Conservation (phyloP, 1,139 yeast species). For the Cylindricascospora bacillispora region DNA sequence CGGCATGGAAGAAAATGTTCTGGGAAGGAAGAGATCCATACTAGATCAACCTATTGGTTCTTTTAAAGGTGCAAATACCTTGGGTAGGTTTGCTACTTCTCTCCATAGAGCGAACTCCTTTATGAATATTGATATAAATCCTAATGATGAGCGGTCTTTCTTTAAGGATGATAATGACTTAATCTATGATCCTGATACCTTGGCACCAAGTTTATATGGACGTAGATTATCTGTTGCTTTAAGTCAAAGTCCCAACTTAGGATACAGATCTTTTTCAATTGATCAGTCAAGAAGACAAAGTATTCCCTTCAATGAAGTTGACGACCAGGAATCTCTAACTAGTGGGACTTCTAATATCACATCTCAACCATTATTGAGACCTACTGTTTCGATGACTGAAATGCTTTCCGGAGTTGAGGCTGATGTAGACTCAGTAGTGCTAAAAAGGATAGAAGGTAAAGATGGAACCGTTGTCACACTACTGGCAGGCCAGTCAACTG, state of each 20-base stretch:
- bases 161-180: constrained; percentile 44
- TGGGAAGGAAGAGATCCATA: constrained; percentile 15
- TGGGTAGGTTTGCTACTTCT: constrained; percentile 70
- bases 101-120: constrained; percentile 67
- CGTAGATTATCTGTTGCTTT: constrained; percentile 47
- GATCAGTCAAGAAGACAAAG: constrained; percentile 16
- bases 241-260: constrained; percentile 5
- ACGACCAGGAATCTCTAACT: constrained; percentile 23
- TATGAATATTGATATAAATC: constrained; percentile 37
- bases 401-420: constrained; percentile 11
- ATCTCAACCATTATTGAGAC: constrained; percentile 15
- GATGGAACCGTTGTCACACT: constrained; percentile 68
- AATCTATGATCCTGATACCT: constrained; percentile 56
- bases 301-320: constrained; percentile 13
- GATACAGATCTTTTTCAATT: constrained; percentile 3
- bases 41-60: constrained; percentile 28
- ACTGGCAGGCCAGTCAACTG: constrained; percentile 74
- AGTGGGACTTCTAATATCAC: constrained; percentile 15
- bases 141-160: constrained; percentile 33
- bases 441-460: constrained; percentile 55
- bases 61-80: constrained; percentile 50
- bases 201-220: constrained; percentile 55
- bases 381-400: constrained; percentile 17
- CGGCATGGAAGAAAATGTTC: constrained; percentile 1
- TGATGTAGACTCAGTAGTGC: constrained; percentile 32